phyloP scores from a whole-genome alignment of 2,329 filamentous ascomycete species.

The Monilinia laxa region DNA sequence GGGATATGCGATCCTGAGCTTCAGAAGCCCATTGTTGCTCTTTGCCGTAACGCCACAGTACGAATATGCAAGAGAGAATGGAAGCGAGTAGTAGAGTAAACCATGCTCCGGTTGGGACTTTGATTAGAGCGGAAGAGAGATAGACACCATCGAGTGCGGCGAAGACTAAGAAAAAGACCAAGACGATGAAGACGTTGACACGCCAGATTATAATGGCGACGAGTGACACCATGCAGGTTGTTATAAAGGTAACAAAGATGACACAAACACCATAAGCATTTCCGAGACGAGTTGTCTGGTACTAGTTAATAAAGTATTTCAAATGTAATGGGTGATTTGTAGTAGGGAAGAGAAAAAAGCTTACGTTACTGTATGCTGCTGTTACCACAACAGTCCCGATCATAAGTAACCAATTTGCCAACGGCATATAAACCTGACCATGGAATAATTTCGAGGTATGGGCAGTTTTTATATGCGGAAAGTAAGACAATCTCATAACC shows the following conservation, averaged over 20 bases:
- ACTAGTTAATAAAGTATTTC: constrained; percentile 9
- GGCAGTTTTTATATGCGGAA: constrained; percentile 71
- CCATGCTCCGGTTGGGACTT: constrained; percentile 76
- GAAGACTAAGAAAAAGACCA: constrained; percentile 62
- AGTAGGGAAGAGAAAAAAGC: constrained; percentile 27
- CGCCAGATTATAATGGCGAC: constrained; percentile 73
- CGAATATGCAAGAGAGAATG: constrained; percentile 62
- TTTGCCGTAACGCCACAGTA: constrained; percentile 78
- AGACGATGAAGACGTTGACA: constrained; percentile 58
- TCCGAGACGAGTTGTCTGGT: constrained; percentile 63
- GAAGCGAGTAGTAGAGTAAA: constrained; percentile 68
- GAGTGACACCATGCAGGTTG: constrained; percentile 71
- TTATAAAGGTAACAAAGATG: constrained; percentile 76
- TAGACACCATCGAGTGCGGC: constrained; percentile 67
- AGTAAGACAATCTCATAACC: constrained; percentile 68
- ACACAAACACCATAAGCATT: constrained; percentile 79
- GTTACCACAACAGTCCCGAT: constrained; percentile 73
- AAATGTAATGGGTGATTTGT: background rate
- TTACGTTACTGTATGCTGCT: constrained; percentile 67
- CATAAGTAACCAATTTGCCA: constrained; percentile 77
- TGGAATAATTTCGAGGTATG: constrained; percentile 70
- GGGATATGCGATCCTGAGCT: constrained; percentile 57
- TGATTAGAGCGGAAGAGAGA: constrained; percentile 66
- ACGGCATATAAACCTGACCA: constrained; percentile 73
- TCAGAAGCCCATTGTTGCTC: constrained; percentile 75